These are phyloP conservation scores for Avena atlantica DNA, from an alignment of 176 grass and related monocot genomes.

Conservation along the genomic window DNA sequence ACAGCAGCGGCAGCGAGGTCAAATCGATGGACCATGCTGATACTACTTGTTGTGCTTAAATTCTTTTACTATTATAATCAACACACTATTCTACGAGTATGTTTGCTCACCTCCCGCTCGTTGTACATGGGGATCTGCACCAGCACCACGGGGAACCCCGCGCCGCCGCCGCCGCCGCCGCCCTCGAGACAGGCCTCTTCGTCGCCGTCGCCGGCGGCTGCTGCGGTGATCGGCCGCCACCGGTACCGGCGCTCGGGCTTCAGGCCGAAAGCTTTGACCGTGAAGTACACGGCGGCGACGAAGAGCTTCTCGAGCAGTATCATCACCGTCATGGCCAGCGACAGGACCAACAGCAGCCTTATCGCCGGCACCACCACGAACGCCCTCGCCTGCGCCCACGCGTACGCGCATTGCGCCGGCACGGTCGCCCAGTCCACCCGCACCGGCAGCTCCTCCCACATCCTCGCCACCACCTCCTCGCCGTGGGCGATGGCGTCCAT, in stretches of 20 bases:
- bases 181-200: slow-evolving; percentile 20
- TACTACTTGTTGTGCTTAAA: too few relatives aligned
- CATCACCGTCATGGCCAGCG: slow-evolving; percentile 71
- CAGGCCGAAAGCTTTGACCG: slow-evolving; percentile 43
- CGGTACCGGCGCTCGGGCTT: slow-evolving; percentile 66
- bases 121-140: slow-evolving; percentile 99
- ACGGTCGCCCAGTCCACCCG: slow-evolving; percentile 47
- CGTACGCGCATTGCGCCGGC: slow-evolving; percentile 44
- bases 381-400: slow-evolving; percentile 37
- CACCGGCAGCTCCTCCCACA: slow-evolving; percentile 54
- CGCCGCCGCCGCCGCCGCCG: not conserved
- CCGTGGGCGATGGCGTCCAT: not conserved
- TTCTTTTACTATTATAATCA: too few relatives aligned
- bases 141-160: slow-evolving; percentile 72
- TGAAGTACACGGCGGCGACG: slow-evolving; percentile 46
- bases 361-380: slow-evolving; percentile 59
- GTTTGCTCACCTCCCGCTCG: slow-evolving; percentile 71
- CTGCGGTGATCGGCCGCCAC: slow-evolving; percentile 48
- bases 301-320: slow-evolving; percentile 77
- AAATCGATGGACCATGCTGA: not conserved
- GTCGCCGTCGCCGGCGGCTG: not conserved
- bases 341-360: slow-evolving; percentile 39
- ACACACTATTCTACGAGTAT: too few relatives aligned
- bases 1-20: not conserved
- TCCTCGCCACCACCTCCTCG: slow-evolving; percentile 3